phyloP scores from a whole-genome alignment of 2,329 filamentous ascomycete genomes.

The Onygena corvina region DNA sequence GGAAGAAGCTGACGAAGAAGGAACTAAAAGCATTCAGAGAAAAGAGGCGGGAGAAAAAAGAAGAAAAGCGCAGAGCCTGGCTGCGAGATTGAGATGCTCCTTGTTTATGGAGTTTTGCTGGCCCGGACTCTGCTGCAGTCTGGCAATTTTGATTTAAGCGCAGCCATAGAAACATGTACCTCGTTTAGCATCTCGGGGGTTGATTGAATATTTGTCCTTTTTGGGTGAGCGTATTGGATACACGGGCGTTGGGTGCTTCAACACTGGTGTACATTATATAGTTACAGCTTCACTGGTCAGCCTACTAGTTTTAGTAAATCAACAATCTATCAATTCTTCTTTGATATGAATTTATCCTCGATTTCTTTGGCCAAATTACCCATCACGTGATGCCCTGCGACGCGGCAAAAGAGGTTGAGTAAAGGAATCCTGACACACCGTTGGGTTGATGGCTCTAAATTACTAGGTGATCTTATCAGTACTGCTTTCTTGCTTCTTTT shows the following conservation, averaged over 20 bases:
- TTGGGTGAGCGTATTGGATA: constrained; percentile 1
- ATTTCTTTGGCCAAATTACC: no score
- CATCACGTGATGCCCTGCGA: no score
- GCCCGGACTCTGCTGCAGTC: no score
- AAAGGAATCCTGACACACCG: no score
- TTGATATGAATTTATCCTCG: no score
- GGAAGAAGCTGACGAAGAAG: constrained; percentile 70
- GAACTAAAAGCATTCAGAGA: constrained; percentile 88
- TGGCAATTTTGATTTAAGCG: no score
- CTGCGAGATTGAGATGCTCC: constrained; percentile 56
- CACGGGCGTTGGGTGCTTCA: not conserved
- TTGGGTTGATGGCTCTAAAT: no score
- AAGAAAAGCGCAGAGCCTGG: constrained; percentile 90
- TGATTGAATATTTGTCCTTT: not conserved
- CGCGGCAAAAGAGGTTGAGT: no score
- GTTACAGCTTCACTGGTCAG: no score
- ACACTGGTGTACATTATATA: not conserved
- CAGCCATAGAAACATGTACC: not conserved
- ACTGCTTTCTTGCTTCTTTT: no score
- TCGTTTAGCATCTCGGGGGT: not conserved
- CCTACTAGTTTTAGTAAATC: not conserved
- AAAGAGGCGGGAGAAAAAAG: constrained; percentile 77
- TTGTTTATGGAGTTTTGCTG: not conserved
- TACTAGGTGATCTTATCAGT: no score
- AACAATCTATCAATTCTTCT: no score